Base-by-base conservation (phyloP, 257 asterid genomes). In the Oldenlandia corymbosa region DNA sequence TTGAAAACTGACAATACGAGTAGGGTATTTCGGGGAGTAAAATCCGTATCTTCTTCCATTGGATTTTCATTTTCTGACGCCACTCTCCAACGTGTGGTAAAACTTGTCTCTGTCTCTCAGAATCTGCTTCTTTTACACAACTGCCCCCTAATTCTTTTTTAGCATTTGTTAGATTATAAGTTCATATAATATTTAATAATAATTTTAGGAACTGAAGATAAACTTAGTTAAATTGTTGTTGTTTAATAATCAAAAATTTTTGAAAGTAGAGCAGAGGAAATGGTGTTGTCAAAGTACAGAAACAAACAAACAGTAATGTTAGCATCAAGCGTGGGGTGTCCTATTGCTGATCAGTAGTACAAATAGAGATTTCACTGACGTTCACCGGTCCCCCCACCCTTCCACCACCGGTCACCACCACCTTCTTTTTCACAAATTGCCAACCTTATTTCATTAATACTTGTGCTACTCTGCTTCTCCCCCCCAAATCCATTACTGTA, bases 1-100 rank as follows among this genome's bases (percentile, higher is more conserved):
- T n/a, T 49, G 76, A 53, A 34, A 81, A 42, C 49, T 60, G 84
- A 78, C 78, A 59, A 32, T 16, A 64, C 78, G 42, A 34, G 56
- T 28, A 73, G 30, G 49, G 12, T 62, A 58, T 73, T n/a, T n/a
- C n/a, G n/a, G n/a, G n/a, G n/a, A n/a, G n/a, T n/a, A n/a, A n/a
- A n/a, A n/a, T n/a, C n/a, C n/a, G 80, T 76, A 84, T 83, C 91
- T 83, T 80, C 87, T 79, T n/a, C n/a, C n/a, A 58, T 79, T 80
- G 88, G 95, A 90, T 87, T 34, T 34, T 34, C 9, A 34, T 34
- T 80, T 85, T 75, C 83, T 83, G 90, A 80, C 91, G n/a, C n/a
- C n/a, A 73, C 20, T 9, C 71, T 71, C 17, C 71, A 28, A 62
- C 59, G 62, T 66, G 52, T 72, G 71, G 52, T 66, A 54, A 64